Percentiles rank a stretch among this genome's conserved stretches.
These are phyloP conservation scores for Globisporangium okanoganense DNA, from an alignment of 352 stramenopile species.

Conservation along the genomic window DNA sequence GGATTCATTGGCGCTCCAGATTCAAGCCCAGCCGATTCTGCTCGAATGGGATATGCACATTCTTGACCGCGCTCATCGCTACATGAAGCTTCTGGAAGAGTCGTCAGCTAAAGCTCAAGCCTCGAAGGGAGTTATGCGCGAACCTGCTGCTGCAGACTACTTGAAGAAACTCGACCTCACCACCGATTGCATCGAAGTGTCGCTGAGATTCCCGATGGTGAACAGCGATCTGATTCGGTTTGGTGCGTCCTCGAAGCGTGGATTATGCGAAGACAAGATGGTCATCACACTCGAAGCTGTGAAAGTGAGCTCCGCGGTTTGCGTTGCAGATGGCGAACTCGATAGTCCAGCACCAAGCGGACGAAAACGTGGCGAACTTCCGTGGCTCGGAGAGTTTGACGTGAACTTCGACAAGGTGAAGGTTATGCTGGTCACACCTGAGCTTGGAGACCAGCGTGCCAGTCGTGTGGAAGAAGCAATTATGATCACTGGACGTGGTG, in stretches of 20 bases:
- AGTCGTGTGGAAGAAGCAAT: slow-evolving; percentile 35
- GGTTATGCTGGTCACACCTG: slow-evolving; percentile 45
- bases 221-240: slow-evolving; percentile 82
- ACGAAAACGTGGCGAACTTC: slow-evolving; percentile 21
- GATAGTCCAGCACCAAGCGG: slow-evolving; percentile 10
- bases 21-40: slow-evolving; percentile 71
- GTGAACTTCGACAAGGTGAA: slow-evolving; percentile 48
- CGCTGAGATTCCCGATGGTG: slow-evolving; percentile 81
- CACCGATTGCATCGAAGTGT: slow-evolving; percentile 69
- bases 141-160: slow-evolving; percentile 21
- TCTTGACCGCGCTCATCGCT: slow-evolving; percentile 65
- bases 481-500: slow-evolving; percentile 34
- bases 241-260: slow-evolving; percentile 67
- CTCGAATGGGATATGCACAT: slow-evolving; percentile 88
- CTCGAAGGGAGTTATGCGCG: slow-evolving; percentile 3
- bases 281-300: slow-evolving; percentile 65
- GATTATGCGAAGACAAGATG: slow-evolving; percentile 80
- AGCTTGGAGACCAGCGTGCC: slow-evolving; percentile 51
- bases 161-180: slow-evolving; percentile 62
- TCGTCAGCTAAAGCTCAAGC: slow-evolving; percentile 21
- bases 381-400: slow-evolving; percentile 71
- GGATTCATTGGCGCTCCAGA: slow-evolving; percentile 48
- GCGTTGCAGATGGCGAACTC: slow-evolving; percentile 3
- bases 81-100: slow-evolving; percentile 74
- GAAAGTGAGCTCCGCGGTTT: slow-evolving; percentile 31